Evolutionary conservation across 768 basidiomycete species (phyloP).

Genomic region (Ephemerocybe angulata): DNA sequence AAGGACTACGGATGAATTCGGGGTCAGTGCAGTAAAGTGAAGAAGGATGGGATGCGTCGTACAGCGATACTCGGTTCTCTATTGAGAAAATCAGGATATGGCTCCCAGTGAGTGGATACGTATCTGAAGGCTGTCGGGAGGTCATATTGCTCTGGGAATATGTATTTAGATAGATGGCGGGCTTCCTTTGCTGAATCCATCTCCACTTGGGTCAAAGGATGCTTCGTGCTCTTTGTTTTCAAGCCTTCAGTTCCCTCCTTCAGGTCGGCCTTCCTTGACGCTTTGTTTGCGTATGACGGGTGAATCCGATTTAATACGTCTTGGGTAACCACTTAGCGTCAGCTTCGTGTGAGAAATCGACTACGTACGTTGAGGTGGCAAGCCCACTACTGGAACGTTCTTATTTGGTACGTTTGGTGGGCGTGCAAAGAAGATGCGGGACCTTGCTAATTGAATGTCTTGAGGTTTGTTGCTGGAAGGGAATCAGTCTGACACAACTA

Average conservation of each 20-base stretch:
- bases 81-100: slow-evolving; percentile 51
- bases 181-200: slow-evolving; percentile 48
- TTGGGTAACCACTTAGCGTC: slow-evolving; percentile 23
- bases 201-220: slow-evolving; percentile 43
- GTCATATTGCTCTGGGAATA: slow-evolving; percentile 80
- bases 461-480: neutral
- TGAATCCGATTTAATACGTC: slow-evolving; percentile 64
- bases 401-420: neutral
- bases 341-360: too few species aligned
- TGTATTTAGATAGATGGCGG: slow-evolving; percentile 71
- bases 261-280: neutral
- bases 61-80: slow-evolving; percentile 74
- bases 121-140: slow-evolving; percentile 56
- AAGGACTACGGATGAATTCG: slow-evolving; percentile 31
- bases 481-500: neutral
- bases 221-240: too few species aligned
- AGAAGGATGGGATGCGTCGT: too few species aligned
- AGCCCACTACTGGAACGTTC: slow-evolving; percentile 1
- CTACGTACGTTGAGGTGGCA: slow-evolving; percentile 69
- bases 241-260: too few species aligned
- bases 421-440: neutral
- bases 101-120: slow-evolving; percentile 18
- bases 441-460: neutral
- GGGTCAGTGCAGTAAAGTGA: too few species aligned
- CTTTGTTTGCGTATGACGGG: slow-evolving; percentile 32